Evolutionary conservation across 2,329 filamentous ascomycete genomes (phyloP), one percentile per base, ranked within the genome.

Genomic region (Trichoderma sp.): DNA sequence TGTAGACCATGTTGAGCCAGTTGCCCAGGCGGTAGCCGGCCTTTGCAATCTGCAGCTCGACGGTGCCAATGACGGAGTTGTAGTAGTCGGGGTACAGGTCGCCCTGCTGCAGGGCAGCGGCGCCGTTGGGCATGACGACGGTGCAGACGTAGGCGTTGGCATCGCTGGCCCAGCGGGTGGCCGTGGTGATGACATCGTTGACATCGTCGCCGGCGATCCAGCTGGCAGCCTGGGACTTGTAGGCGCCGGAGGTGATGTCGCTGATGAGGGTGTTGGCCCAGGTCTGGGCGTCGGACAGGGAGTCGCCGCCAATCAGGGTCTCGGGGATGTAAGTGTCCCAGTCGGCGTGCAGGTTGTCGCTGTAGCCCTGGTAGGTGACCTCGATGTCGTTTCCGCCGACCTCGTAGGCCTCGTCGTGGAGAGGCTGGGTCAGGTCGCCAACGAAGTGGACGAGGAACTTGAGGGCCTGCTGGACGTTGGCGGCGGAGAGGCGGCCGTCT

Each of bases 281-380:
- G 4, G 75, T 71, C 74, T 78, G 77, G 2, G 81, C 82, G 3
- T 78, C 75, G 27, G 77, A 57, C 53, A 80, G 73, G 4, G 73
- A 75, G 33, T 74, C 75, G 70, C 80, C 81, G 67, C 81, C 81
- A 1, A 79, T 75, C 40, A 81, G 76, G 63, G 78, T 78, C 73
- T 87, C 82, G 13, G 86, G 84, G 71, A 89, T 88, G 61, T 83
- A 79, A 6, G 84, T 87, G 75, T 90, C 88, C 88, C 88, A 90
- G 62, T 86, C 81, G 5, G 84, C 76, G 76, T 90, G 88, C 6
- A 91, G 81, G 75, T 91, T 90, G 33, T 85, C 86, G 47, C 75
- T 73, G 29, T 82, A 79, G 16, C 83, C 81, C 64, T 83, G 78
- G 75, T 87, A 90, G 1, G 77, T 79, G 6, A 90, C 88, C 0